These are phyloP conservation scores for Arthrobotrys entomopaga DNA, from an alignment of 2,329 filamentous ascomycete species.

Conservation along the genomic window DNA sequence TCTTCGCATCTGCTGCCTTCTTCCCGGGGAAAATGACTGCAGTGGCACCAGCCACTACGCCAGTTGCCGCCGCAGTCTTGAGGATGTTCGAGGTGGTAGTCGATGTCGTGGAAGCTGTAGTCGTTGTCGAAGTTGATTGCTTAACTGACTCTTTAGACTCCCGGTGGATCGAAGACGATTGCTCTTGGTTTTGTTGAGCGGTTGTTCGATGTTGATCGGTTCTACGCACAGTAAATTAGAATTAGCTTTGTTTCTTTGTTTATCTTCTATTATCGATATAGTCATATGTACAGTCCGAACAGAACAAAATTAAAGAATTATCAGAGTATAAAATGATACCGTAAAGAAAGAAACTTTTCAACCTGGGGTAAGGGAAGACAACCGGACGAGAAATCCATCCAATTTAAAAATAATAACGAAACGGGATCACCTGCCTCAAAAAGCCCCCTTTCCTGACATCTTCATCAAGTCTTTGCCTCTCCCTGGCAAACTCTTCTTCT, in stretches of 20 bases:
- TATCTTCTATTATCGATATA: slow-evolving; percentile 17
- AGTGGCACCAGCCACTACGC: slow-evolving; percentile 9
- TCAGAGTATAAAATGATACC: neutral
- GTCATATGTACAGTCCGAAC: slow-evolving; percentile 21
- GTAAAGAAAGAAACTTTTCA: slow-evolving; percentile 14
- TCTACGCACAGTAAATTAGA: slow-evolving; percentile 47
- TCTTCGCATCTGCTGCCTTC: neutral
- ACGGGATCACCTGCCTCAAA: slow-evolving; percentile 47
- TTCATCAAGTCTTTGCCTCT: slow-evolving; percentile 36
- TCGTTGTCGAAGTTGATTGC: neutral
- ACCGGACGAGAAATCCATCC: neutral
- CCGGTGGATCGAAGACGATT: slow-evolving; percentile 15
- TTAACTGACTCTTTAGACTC: slow-evolving; percentile 29
- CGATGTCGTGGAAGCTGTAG: neutral
- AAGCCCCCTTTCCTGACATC: slow-evolving; percentile 27
- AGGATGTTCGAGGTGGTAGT: slow-evolving; percentile 28
- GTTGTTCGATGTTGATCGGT: slow-evolving; percentile 36
- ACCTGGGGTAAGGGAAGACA: neutral
- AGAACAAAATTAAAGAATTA: slow-evolving; percentile 1
- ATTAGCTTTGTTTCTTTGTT: slow-evolving; percentile 42
- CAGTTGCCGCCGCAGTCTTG: slow-evolving; percentile 26
- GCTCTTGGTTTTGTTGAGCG: slow-evolving; percentile 28
- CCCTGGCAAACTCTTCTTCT: slow-evolving; percentile 40
- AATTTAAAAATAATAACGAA: slow-evolving; percentile 37
- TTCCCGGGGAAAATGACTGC: slow-evolving; percentile 43